Base-by-base conservation (phyloP, 2,329 filamentous ascomycete genomes). In the Fusarium ambrosium region DNA sequence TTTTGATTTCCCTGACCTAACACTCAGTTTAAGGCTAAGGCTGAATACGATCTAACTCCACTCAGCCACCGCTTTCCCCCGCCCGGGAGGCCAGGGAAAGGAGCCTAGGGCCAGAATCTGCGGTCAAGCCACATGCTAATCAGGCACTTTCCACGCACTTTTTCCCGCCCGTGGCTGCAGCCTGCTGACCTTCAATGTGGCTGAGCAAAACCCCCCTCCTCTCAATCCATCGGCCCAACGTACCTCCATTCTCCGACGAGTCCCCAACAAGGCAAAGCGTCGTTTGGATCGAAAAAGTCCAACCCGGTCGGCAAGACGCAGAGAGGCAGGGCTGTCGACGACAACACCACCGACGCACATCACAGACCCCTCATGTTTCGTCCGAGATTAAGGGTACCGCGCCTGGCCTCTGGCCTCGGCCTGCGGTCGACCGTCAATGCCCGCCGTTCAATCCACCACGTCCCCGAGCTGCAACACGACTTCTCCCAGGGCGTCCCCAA, bases 401-500 rank as follows among this genome's bases (percentile, higher is more conserved):
- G 85, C 75, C 80, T 81, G 70, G 81, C 80, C 79, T 83, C 81
- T 68, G 80, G 83, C 76, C 73, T 82, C 68, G 81, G 79, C 77
- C 75, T 80, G 74, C 79, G 81, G 79, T 82, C 84, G 59, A 74
- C 78, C 78, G 70, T 78, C 79, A 78, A 78, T 72, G 74, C 77
- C 69, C 76, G 82, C 64, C 85, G 88, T 72, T 84, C 84, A 58
- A 74, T 87, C 59, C 89, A 91, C 78, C 71, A 81, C 48, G 80
- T 90, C 27, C 87, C 88, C n/a, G 61, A 78, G 41, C 83, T 90
- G 73, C 78, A 77, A 37, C 85, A 89, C 66, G 81, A 87, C 75
- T 87, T 84, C 84, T 81, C 82, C 61, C 68, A 87, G 53, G 89
- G 87, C 69, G 87, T 98, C 7, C 89, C 91, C n/a, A 90, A 91